These are phyloP conservation scores for Solanum piurae DNA, from an alignment of 257 asterid genomes.

Conservation along the genomic window DNA sequence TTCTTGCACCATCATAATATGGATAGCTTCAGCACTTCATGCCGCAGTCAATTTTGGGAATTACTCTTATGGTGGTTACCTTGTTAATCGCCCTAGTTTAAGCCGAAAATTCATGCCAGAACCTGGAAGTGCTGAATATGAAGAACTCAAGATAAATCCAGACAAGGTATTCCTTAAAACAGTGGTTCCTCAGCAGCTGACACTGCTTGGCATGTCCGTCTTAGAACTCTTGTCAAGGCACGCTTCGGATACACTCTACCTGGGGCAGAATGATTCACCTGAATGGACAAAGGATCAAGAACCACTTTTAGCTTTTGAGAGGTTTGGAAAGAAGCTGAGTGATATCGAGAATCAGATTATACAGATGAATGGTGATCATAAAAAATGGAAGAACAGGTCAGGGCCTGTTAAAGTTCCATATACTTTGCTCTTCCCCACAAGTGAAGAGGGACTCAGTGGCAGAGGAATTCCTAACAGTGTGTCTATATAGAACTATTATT, in stretches of 20 bases:
- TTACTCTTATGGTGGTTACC: conserved; percentile 59
- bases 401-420: conserved; percentile 70
- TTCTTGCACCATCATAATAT: conserved; percentile 58
- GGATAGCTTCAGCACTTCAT: conserved; percentile 78
- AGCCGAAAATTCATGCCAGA: conserved; percentile 64
- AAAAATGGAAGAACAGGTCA: conserved; percentile 34
- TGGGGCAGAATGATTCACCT: conserved; percentile 49
- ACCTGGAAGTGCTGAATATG: conserved; percentile 40
- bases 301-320: conserved; percentile 38
- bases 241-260: conserved; percentile 50
- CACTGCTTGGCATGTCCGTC: conserved; percentile 46
- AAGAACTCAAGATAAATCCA: conserved; percentile 44
- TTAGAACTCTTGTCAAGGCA: conserved; percentile 64
- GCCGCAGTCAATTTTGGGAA: conserved; percentile 70
- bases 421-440: conserved; percentile 45
- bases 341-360: conserved; percentile 33
- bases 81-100: conserved; percentile 51
- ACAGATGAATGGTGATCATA: conserved; percentile 28
- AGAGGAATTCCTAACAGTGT: conserved; percentile 70
- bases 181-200: conserved; percentile 38
- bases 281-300: conserved; percentile 61
- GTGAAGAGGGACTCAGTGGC: conserved; percentile 56
- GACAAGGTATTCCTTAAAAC: conserved; percentile 50
- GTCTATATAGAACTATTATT: conserved; percentile 24
- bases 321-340: conserved; percentile 35